Base-by-base conservation (phyloP, 2,329 filamentous ascomycete genomes). In the Didymella arachidicola region DNA sequence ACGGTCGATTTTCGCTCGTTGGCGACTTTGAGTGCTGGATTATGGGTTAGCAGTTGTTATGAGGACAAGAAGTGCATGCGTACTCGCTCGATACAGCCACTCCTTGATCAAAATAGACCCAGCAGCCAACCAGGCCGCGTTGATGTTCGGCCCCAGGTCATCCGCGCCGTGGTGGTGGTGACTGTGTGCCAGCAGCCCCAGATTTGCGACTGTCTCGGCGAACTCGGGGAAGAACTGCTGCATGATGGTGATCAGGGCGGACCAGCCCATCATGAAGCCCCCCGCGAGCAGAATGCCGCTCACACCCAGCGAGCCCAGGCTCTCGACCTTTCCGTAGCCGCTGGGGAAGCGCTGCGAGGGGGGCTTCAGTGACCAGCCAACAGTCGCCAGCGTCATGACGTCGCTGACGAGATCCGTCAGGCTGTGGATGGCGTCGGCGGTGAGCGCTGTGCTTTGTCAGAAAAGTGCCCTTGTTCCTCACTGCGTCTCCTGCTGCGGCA, bases 291-390 rank as follows among this genome's bases (percentile, higher is more conserved):
- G 83, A 79, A 99, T 90, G 63, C 93, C 89, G 67, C 93, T 97
- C 32, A 99, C 95, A 16, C 94, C 95, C 59, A 99, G 81, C 22
- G 93, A 95, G 19, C 95, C 95, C 73, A 99, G 80, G 71, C 93
- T 97, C 82, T 99, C 95, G n/a, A 99, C 86, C 81, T 99, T 99
- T 74, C 95, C 95, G 74, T 96, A 99, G 1, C 95, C 95, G 70
- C 88, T 87, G 2, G 95, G 95, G 74, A 97, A 99, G 39, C 86
- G 86, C 53, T 90, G 85, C 11, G 91, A 92, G 0, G 95, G 93
- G 6, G 92, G 89, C 70, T 90, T 92, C 60, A 98, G 80, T 59
- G 93, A 96, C 88, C 91, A 97, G 19, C 93, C 94, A 45, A 99
- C 93, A 10, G 95, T 99, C 16, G 92, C 91, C 19, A 99, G 85